Evolutionary conservation across 169 alveolate species (phyloP), one percentile per base, ranked within the genome.

Genomic region (Amoebophrya sp.): DNA sequence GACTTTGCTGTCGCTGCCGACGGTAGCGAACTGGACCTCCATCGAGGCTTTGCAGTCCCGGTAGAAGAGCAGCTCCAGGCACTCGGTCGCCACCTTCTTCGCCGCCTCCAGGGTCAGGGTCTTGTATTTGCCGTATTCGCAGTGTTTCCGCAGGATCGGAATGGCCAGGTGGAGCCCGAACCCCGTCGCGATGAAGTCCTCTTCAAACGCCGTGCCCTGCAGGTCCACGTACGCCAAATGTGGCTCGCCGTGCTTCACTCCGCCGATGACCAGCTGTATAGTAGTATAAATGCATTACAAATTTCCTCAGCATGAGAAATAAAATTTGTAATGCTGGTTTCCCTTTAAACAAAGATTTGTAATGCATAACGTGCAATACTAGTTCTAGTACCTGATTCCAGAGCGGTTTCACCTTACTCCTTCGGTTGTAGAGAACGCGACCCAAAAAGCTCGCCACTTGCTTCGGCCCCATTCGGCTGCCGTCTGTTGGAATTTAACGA

Each of bases 351-450:
- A n/a, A n/a, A n/a, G n/a, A n/a, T n/a, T n/a, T n/a, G n/a, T n/a
- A n/a, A n/a, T n/a, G n/a, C n/a, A n/a, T n/a, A n/a, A n/a, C n/a
- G n/a, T n/a, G n/a, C n/a, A n/a, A n/a, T n/a, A n/a, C n/a, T n/a
- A n/a, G n/a, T n/a, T n/a, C n/a, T n/a, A n/a, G 35, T 66, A 66
- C 83, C 83, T 66, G 83, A 66, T 66, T 66, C 83, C 83, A 66
- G 10, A 66, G 32, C 83, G 83, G 83, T 2, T 66, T n/a, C 35
- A 18, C 83, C 18, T 66, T 66, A 25, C 83, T 66, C 10, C 83
- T 2, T 7, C 83, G 83, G 83, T 66, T 66, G 83, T 66, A 66
- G 35, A 25, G 35, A 0, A 66, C 83, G 7, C 83, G 29, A 0
- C 83, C 83, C 29, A 66, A n/a, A 25, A 66, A 66, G 83, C 83